phyloP scores from a whole-genome alignment of 2,329 filamentous ascomycete genomes.

The Ascochyta clinopodiicola region DNA sequence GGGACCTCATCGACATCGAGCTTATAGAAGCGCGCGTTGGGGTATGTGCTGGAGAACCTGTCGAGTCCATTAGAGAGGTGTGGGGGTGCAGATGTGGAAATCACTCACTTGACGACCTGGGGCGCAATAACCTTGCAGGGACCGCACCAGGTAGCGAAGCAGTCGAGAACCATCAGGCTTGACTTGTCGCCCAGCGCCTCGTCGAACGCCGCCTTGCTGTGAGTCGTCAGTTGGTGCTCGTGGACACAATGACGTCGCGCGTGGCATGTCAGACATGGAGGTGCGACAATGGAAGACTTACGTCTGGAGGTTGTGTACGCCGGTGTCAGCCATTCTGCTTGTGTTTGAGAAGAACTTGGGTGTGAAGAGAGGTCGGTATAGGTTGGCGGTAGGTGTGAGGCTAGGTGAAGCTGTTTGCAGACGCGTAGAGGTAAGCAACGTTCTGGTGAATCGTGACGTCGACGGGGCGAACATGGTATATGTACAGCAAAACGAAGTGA shows the following conservation, averaged over 20 bases:
- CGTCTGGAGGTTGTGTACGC: slow-evolving; percentile 58
- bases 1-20: slow-evolving; percentile 86
- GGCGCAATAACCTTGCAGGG: slow-evolving; percentile 93
- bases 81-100: neutral
- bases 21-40: slow-evolving; percentile 78
- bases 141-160: slow-evolving; percentile 89
- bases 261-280: slow-evolving; percentile 4
- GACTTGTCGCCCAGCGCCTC: slow-evolving; percentile 59
- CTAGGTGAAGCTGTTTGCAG: slow-evolving; percentile 43
- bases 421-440: slow-evolving; percentile 52
- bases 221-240: slow-evolving; percentile 16
- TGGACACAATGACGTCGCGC: slow-evolving; percentile 22
- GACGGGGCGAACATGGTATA: slow-evolving; percentile 51
- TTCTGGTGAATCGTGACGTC: slow-evolving; percentile 46
- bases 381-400: slow-evolving; percentile 35
- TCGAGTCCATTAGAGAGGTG: slow-evolving; percentile 12
- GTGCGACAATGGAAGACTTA: slow-evolving; percentile 39
- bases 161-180: slow-evolving; percentile 79
- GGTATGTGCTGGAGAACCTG: slow-evolving; percentile 67
- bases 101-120: slow-evolving; percentile 67
- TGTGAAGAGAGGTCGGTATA: slow-evolving; percentile 45
- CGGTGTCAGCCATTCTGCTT: slow-evolving; percentile 51
- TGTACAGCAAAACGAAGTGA: slow-evolving; percentile 30
- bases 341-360: slow-evolving; percentile 52
- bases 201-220: slow-evolving; percentile 67